A percentile compares a stretch with the other conserved stretches of the same genome.
These are phyloP conservation scores for Phycomyces blakesleeanus DNA, from an alignment of 192 early-diverging fungal species.

Conservation along the genomic window DNA sequence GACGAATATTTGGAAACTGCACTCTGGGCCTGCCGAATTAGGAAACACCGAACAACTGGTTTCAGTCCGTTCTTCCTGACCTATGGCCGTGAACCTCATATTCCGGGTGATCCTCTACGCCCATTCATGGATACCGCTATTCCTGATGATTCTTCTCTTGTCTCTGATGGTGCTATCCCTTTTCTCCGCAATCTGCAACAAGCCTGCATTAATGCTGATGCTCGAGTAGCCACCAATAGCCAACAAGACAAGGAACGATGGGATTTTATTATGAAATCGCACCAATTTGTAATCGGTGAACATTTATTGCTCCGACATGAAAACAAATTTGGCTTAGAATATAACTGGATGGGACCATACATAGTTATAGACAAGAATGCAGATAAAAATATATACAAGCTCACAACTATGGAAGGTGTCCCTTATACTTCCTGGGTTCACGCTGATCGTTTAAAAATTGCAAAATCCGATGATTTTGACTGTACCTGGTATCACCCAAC, in stretches of 20 bases:
- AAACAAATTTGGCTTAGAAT: neutral
- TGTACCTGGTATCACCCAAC: slow-evolving; percentile 2
- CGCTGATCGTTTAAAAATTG: neutral
- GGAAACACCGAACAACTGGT: no score
- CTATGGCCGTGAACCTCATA: no score
- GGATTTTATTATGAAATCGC: neutral
- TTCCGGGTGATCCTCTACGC: no score
- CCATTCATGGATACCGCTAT: no score
- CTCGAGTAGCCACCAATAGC: neutral
- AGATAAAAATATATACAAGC: neutral
- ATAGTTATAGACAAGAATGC: neutral
- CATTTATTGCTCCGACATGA: slow-evolving; percentile 1
- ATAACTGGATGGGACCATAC: slow-evolving; percentile 12
- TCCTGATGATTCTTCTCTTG: no score
- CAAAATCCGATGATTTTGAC: neutral
- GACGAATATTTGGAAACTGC: no score
- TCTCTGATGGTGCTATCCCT: no score
- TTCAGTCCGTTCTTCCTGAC: no score
- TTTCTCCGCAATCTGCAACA: no score
- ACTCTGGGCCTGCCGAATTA: no score
- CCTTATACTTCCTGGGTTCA: slow-evolving; percentile 9
- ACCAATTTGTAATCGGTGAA: neutral
- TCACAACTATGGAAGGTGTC: neutral
- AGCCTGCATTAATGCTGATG: neutral
- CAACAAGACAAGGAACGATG: slow-evolving; percentile 1